Evolutionary conservation across 2,329 filamentous ascomycete species (phyloP), one percentile per base, ranked within the genome.

Genomic region (Xylariaceae sp.): DNA sequence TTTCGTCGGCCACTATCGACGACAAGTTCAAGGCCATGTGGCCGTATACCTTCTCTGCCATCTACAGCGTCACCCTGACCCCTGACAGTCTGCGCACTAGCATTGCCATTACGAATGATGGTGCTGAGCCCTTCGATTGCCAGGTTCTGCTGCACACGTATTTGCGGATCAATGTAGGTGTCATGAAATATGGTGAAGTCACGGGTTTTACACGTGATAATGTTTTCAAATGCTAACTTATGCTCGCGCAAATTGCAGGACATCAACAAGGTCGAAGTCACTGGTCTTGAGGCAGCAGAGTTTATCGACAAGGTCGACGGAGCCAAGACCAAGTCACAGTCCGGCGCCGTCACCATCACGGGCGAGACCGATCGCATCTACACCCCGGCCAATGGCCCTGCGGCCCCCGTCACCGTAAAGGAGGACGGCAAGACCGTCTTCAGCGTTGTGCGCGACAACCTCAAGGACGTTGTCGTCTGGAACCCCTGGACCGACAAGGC

Each of bases 401-500:
- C 77, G 49, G 75, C 80, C 51, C 76, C 82, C 1, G 74, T 90
- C 51, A 71, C 82, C 10, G 83, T 95, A 52, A 71, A 79, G 13
- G 85, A 89, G 68, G 81, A 76, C 53, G 87, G 84, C 61, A 82
- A 82, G 69, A 79, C 86, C 11, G 77, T 82, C 54, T 92, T 89
- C 77, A 85, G 86, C 61, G 81, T 97, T 57, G 84, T 88, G 47
- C 85, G 94, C 62, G 91, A 97, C 75, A 92, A 91, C 66, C 81
- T 99, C 66, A 83, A 84, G 63, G 90, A 97, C 67, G 87, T 94
- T 13, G 93, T 97, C 1, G 89, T 97, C 35, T 99, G 94, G 94
- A 99, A 99, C 76, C 94, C 94, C 1, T 97, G 93, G 92, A 81
- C 82, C 47, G 90, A 92, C 64, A 96, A 95, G 79, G 86, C 90